Percentiles rank a stretch among this genome's conserved stretches.
These are phyloP conservation scores for Aspergillus cavernicola DNA, from an alignment of 495 filamentous ascomycete species.

Conservation along the genomic window DNA sequence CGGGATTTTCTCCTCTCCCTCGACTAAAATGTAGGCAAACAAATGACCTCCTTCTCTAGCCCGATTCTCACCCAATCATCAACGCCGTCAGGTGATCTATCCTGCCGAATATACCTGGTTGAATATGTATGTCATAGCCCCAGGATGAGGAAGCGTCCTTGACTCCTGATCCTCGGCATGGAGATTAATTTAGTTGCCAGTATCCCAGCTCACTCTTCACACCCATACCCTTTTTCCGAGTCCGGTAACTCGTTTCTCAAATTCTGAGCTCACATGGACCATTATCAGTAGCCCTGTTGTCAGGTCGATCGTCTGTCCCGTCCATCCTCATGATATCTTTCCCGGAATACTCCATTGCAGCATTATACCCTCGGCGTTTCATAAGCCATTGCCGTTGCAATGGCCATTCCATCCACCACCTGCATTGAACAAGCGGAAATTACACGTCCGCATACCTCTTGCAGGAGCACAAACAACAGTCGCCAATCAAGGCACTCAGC, in stretches of 20 bases:
- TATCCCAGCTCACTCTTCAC: neutral
- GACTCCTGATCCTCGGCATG: slow-evolving; percentile 5
- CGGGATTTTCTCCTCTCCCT: slow-evolving; percentile 6
- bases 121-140: slow-evolving; percentile 2
- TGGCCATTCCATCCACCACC: neutral
- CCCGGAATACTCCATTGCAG: neutral
- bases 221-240: neutral
- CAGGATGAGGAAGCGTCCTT: neutral
- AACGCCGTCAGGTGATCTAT: neutral
- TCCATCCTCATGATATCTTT: neutral
- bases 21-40: neutral
- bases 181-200: neutral
- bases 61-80: neutral
- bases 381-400: neutral
- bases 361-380: neutral
- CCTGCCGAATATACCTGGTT: neutral
- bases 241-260: neutral
- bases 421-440: neutral
- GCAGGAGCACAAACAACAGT: neutral
- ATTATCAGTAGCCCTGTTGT: neutral
- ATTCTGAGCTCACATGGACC: too few species aligned
- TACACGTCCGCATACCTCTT: neutral
- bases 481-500: too few species aligned
- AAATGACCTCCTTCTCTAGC: neutral
- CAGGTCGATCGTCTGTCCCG: neutral